Percentiles rank a stretch among this genome's conserved stretches.
These are phyloP conservation scores for Vitis amurensis DNA, from an alignment of 164 flowering plant species.

Conservation along the genomic window DNA sequence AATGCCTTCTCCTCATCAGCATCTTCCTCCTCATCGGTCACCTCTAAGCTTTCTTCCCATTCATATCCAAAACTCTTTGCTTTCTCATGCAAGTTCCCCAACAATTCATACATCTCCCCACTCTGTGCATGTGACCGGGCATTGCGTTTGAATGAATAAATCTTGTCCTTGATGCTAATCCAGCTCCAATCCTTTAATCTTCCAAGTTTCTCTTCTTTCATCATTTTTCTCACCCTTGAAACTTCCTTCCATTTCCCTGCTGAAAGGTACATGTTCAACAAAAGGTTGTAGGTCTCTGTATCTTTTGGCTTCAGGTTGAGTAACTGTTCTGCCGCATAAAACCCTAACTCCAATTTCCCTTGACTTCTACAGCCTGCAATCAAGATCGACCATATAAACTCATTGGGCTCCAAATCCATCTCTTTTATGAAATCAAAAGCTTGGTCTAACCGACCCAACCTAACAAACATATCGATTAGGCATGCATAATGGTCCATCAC, in stretches of 20 bases:
- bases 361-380: conserved; percentile 78
- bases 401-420: conserved; percentile 64
- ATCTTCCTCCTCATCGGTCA: conserved; percentile 45
- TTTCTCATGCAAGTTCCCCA: conserved; percentile 50
- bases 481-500: conserved; percentile 79
- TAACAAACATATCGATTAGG: conserved; percentile 74
- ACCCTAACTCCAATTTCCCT: conserved; percentile 61
- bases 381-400: conserved; percentile 71
- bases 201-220: conserved; percentile 56
- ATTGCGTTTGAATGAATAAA: conserved; percentile 55
- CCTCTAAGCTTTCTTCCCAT: conserved; percentile 25
- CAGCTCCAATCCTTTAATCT: conserved; percentile 68
- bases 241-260: conserved; percentile 73
- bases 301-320: conserved; percentile 72
- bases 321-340: conserved; percentile 72
- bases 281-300: conserved; percentile 49
- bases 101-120: conserved; percentile 28
- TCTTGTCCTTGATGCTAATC: conserved; percentile 65
- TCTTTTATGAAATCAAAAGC: conserved; percentile 68
- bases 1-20: conserved; percentile 27
- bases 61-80: conserved; percentile 53
- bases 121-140: conserved; percentile 31
- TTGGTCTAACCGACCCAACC: conserved; percentile 65
- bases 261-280: conserved; percentile 68
- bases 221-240: conserved; percentile 58